phyloP scores from a whole-genome alignment of 768 basidiomycete species.

The Russula virescens region DNA sequence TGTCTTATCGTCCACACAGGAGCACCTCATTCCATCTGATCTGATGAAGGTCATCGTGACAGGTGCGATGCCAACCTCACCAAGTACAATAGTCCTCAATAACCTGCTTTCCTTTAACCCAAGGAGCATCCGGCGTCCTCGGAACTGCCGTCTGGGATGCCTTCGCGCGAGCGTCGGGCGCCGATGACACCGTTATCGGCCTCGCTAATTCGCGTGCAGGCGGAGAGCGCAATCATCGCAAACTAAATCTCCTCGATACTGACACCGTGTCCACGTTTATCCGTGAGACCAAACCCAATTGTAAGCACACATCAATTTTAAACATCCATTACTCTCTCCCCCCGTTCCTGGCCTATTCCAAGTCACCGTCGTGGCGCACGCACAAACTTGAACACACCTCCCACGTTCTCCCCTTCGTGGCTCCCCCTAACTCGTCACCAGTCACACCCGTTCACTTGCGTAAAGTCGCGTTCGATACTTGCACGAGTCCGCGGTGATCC shows the following conservation, averaged over 20 bases:
- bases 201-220: slow-evolving; percentile 67
- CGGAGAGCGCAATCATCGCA: slow-evolving; percentile 37
- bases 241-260: slow-evolving; percentile 64
- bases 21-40: too few relatives aligned
- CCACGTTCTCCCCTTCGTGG: too few relatives aligned
- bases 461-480: neutral
- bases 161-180: slow-evolving; percentile 40
- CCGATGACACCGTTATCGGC: slow-evolving; percentile 46
- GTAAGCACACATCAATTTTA: slow-evolving; percentile 39
- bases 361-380: neutral
- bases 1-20: neutral
- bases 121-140: slow-evolving; percentile 93
- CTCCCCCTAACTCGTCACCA: too few relatives aligned
- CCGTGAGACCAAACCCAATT: slow-evolving; percentile 54
- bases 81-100: neutral
- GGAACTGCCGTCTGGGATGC: slow-evolving; percentile 72
- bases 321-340: neutral
- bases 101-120: slow-evolving; percentile 7
- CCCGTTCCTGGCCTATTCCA: neutral
- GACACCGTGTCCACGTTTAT: slow-evolving; percentile 52
- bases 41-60: slow-evolving; percentile 51
- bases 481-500: neutral
- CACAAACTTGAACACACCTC: neutral
- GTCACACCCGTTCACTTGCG: neutral
- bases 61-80: slow-evolving; percentile 30